A percentile compares a stretch with the other conserved stretches of the same genome.
Conservation (phyloP, 2,329 filamentous ascomycete genomes). For the Ophiognomonia clavigignenti-juglandacearum region DNA sequence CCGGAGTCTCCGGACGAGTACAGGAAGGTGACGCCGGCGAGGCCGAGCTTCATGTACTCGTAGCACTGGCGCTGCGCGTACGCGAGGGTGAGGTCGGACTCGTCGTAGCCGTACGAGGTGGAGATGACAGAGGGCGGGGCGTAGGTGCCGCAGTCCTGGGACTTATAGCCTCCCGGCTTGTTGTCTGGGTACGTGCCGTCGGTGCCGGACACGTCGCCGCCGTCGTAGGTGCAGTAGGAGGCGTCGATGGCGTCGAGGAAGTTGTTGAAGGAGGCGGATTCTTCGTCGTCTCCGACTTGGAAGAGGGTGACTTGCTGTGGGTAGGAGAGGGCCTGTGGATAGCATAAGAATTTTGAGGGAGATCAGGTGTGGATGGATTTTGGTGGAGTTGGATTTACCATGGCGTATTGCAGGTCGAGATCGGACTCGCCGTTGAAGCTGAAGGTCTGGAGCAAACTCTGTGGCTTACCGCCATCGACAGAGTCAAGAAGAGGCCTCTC, state of each 20-base stretch:
- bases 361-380: neutral
- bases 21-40: constrained; percentile 30
- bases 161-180: constrained; percentile 36
- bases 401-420: constrained; percentile 13
- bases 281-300: constrained; percentile 18
- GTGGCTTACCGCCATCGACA: constrained; percentile 13
- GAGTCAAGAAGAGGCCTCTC: constrained; percentile 7
- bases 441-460: constrained; percentile 7
- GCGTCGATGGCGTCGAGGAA: constrained; percentile 42
- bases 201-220: constrained; percentile 25
- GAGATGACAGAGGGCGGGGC: constrained; percentile 44
- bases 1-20: constrained; percentile 35
- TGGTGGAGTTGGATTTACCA: neutral
- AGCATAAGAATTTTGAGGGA: neutral
- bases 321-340: constrained; percentile 7
- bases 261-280: constrained; percentile 29
- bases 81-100: constrained; percentile 36
- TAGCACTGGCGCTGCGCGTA: constrained; percentile 37
- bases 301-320: constrained; percentile 19
- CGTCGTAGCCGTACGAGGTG: constrained; percentile 42
- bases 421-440: constrained; percentile 13
- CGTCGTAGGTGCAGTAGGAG: constrained; percentile 38
- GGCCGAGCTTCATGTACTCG: constrained; percentile 37
- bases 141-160: constrained; percentile 21
- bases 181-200: constrained; percentile 43